Evolutionary conservation across 23 red algal genomes (phyloP).

Genomic region (Cyanidiococcus yangmingshanensis): DNA sequence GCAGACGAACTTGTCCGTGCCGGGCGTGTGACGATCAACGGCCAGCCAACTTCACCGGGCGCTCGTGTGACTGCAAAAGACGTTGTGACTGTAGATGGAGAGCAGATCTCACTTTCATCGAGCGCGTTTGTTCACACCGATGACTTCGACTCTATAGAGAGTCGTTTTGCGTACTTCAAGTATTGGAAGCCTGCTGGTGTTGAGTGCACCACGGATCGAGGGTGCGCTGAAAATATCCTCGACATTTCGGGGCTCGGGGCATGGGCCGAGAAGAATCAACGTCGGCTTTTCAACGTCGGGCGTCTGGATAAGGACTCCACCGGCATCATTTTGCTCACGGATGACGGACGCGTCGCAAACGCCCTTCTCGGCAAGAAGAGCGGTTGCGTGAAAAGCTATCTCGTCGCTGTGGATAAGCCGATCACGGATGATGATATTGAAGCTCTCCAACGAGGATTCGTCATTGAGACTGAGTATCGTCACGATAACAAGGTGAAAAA

Average conservation of each 20-base stretch:
- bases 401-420: neutral
- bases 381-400: neutral
- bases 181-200: constrained; percentile 15
- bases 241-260: constrained; percentile 6
- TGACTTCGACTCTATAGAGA: neutral
- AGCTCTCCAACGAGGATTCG: neutral
- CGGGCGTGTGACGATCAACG: constrained; percentile 47
- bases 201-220: neutral
- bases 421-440: neutral
- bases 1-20: constrained; percentile 44
- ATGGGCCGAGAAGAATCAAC: neutral
- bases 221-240: neutral
- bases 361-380: constrained; percentile 16
- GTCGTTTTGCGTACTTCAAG: constrained; percentile 9
- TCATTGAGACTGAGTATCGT: neutral
- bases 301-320: constrained; percentile 31
- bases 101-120: neutral
- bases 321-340: constrained; percentile 28
- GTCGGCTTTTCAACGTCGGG: constrained; percentile 22
- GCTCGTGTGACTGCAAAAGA: neutral
- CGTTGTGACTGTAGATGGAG: neutral
- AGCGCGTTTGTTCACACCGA: neutral
- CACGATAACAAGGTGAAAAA: constrained; percentile 2
- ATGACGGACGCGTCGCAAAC: constrained; percentile 19
- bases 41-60: constrained; percentile 20